Percentiles rank a stretch among this genome's conserved stretches.
Conservation (phyloP, 2,329 filamentous ascomycete genomes). For the Chrysoporthe deuterocubensis region DNA sequence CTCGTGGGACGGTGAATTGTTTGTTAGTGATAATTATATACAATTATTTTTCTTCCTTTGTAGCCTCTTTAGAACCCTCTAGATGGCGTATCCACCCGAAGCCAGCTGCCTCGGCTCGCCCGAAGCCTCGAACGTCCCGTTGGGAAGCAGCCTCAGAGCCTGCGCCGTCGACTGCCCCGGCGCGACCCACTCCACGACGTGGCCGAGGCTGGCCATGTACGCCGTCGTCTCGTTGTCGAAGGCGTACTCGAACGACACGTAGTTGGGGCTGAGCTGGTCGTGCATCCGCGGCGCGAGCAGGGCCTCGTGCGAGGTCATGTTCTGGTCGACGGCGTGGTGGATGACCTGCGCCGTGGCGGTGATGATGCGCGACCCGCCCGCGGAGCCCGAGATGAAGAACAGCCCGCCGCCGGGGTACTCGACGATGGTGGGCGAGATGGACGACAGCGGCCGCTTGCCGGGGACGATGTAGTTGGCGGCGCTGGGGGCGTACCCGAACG, state of each 20-base stretch:
- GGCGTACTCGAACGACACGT: conserved; percentile 66
- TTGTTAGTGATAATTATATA: background rate
- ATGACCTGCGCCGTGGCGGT: conserved; percentile 76
- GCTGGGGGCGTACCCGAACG: conserved; percentile 77
- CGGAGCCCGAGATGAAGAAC: conserved; percentile 73
- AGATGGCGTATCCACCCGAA: conserved; percentile 25
- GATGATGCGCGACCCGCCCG: conserved; percentile 83
- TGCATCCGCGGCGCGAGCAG: conserved; percentile 72
- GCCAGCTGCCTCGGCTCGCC: conserved; percentile 28
- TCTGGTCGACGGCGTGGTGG: conserved; percentile 72
- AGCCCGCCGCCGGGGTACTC: conserved; percentile 60
- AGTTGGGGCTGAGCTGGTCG: conserved; percentile 79
- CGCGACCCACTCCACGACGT: conserved; percentile 72
- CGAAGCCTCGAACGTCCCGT: conserved; percentile 38
- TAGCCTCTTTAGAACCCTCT: background rate
- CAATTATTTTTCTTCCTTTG: background rate
- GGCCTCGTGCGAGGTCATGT: conserved; percentile 62
- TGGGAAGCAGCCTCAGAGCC: conserved; percentile 61
- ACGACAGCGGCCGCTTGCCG: conserved; percentile 77
- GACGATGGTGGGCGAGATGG: conserved; percentile 66
- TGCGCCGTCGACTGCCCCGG: conserved; percentile 72
- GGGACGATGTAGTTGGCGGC: conserved; percentile 76
- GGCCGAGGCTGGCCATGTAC: conserved; percentile 66
- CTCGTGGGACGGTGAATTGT: too few species aligned
- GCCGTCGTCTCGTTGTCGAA: conserved; percentile 69